Percentiles rank a stretch among this genome's conserved stretches.
Conservation (phyloP, 371 early-diverging fungal genomes). For the Haplosporangium sp. region DNA sequence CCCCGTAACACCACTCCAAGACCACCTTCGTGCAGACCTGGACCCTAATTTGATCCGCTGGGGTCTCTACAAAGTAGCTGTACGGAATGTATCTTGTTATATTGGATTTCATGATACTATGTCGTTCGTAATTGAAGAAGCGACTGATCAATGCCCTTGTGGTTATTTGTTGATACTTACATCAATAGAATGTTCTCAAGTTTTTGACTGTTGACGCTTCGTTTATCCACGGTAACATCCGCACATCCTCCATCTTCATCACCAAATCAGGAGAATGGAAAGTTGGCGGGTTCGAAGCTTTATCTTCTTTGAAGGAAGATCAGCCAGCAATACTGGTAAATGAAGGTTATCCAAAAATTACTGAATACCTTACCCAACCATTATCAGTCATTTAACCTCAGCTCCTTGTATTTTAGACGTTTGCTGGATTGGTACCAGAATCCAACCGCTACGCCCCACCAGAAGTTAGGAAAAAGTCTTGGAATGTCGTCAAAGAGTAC, state of each 20-base stretch:
- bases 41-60: conserved; percentile 79
- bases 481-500: conserved; percentile 77
- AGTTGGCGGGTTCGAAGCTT: conserved; percentile 88
- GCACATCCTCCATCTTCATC: conserved; percentile 81
- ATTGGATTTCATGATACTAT: not conserved
- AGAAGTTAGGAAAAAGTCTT: conserved; percentile 76
- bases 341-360: not conserved
- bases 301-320: conserved; percentile 80
- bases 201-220: conserved; percentile 89
- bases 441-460: conserved; percentile 79
- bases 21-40: conserved; percentile 63
- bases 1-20: conserved; percentile 79
- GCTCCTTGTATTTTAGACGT: conserved; percentile 59
- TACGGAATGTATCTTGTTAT: conserved; percentile 49
- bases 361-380: not conserved
- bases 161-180: not conserved
- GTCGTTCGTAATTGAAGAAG: not conserved
- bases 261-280: conserved; percentile 96
- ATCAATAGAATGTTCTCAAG: conserved; percentile 79
- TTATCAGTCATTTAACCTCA: not conserved
- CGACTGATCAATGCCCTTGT: conserved; percentile 8
- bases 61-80: conserved; percentile 93
- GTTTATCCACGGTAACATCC: conserved; percentile 90
- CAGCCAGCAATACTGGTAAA: conserved; percentile 73
- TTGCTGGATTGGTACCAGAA: conserved; percentile 76